Percentiles rank a stretch among this genome's conserved stretches.
Evolutionary conservation across 129 eudicot species (phyloP).

Genomic region (Centrapalus pauciflorus): DNA sequence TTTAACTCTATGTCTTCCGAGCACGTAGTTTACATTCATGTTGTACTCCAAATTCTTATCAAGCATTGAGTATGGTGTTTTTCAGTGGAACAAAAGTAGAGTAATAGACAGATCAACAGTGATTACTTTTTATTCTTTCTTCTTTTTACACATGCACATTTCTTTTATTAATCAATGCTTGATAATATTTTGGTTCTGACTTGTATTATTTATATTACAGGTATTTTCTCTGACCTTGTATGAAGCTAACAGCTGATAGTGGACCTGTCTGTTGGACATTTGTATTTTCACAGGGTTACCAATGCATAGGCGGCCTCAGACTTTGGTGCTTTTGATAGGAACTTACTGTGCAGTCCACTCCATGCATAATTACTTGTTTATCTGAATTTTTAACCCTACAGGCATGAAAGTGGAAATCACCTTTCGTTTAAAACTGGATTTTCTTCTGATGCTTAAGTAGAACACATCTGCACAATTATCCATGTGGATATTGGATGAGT

Average conservation of each 20-base stretch:
- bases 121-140: conserved; percentile 10
- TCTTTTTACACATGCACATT: neutral
- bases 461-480: neutral
- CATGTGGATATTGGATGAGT: neutral
- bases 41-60: neutral
- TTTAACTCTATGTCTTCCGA: neutral
- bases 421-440: neutral
- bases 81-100: conserved; percentile 1
- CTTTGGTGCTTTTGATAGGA: conserved; percentile 30
- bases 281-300: conserved; percentile 77
- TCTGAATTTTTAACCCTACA: conserved; percentile 13
- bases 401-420: conserved; percentile 8
- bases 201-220: conserved; percentile 66
- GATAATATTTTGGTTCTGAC: conserved; percentile 39
- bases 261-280: conserved; percentile 78
- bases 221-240: conserved; percentile 98
- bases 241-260: conserved; percentile 89
- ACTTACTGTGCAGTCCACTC: conserved; percentile 20
- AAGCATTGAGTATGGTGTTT: neutral
- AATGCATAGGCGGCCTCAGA: conserved; percentile 32
- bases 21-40: neutral
- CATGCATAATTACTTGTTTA: conserved; percentile 14
- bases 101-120: neutral
- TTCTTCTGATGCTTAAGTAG: neutral
- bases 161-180: neutral